phyloP scores from a whole-genome alignment of 2,329 filamentous ascomycete genomes.

The Neofusicoccum kwambonambiense region DNA sequence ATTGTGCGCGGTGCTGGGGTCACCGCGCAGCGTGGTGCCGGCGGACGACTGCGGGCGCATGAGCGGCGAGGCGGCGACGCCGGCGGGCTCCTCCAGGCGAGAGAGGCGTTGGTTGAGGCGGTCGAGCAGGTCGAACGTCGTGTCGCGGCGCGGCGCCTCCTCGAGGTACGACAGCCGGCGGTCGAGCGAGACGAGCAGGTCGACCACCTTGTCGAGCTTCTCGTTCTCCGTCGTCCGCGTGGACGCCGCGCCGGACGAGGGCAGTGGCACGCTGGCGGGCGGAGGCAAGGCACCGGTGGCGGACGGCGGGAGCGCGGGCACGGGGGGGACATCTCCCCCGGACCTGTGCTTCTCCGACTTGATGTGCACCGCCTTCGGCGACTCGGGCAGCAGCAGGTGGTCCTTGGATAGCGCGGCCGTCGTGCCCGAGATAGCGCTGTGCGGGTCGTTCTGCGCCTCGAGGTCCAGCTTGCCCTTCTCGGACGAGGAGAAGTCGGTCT shows the following conservation, averaged over 20 bases:
- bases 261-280: background rate
- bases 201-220: slow-evolving; percentile 19
- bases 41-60: background rate
- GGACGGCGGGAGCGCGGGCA: slow-evolving; percentile 2
- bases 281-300: background rate
- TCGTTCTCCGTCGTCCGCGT: background rate
- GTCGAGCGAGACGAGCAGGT: slow-evolving; percentile 16
- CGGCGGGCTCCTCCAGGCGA: background rate
- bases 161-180: slow-evolving; percentile 12
- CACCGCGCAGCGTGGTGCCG: background rate
- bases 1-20: background rate
- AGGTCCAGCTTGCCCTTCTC: slow-evolving; percentile 14
- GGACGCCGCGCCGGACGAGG: background rate
- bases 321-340: slow-evolving; percentile 3
- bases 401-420: slow-evolving; percentile 16
- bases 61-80: background rate
- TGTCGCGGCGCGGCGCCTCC: slow-evolving; percentile 5
- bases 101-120: slow-evolving; percentile 8
- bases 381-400: slow-evolving; percentile 17
- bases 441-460: slow-evolving; percentile 12
- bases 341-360: slow-evolving; percentile 6
- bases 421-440: slow-evolving; percentile 17
- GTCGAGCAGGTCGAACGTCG: slow-evolving; percentile 12
- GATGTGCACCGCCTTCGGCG: slow-evolving; percentile 6
- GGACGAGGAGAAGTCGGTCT: slow-evolving; percentile 11